Conservation (phyloP, 495 filamentous ascomycete genomes). For the Podospora tetraspora region DNA sequence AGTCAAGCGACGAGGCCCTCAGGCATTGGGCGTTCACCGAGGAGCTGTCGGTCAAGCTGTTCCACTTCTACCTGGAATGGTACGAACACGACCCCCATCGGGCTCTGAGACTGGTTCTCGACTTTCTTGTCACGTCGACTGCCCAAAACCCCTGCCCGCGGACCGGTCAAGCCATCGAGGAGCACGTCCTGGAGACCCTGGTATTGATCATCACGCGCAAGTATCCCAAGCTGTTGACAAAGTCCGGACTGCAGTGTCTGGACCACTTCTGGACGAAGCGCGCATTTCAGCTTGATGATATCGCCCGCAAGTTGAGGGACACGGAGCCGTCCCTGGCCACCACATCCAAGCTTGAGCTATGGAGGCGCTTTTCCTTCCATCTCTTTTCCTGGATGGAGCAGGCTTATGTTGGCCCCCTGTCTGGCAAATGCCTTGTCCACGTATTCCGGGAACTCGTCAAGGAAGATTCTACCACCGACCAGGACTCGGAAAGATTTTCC, state of each 20-base stretch:
- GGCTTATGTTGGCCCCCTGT: slow-evolving; percentile 57
- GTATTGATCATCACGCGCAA: slow-evolving; percentile 47
- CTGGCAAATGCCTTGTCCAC: slow-evolving; percentile 58
- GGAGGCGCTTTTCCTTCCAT: slow-evolving; percentile 42
- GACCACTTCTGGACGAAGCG: slow-evolving; percentile 55
- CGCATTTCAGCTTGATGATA: slow-evolving; percentile 38
- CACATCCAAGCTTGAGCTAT: slow-evolving; percentile 23
- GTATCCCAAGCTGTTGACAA: slow-evolving; percentile 51
- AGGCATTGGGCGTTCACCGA: slow-evolving; percentile 45
- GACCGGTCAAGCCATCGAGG: slow-evolving; percentile 32
- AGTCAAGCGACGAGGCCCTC: slow-evolving; percentile 37
- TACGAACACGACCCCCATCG: slow-evolving; percentile 70
- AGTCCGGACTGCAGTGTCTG: slow-evolving; percentile 56
- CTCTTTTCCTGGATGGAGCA: slow-evolving; percentile 58
- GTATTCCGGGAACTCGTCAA: slow-evolving; percentile 43
- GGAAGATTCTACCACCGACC: slow-evolving; percentile 28
- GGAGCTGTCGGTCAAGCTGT: slow-evolving; percentile 51
- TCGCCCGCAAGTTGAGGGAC: slow-evolving; percentile 33
- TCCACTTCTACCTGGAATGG: slow-evolving; percentile 66
- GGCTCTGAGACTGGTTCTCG: slow-evolving; percentile 67
- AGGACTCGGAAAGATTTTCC: slow-evolving; percentile 24
- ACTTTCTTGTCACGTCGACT: slow-evolving; percentile 51
- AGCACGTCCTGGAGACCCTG: slow-evolving; percentile 37
- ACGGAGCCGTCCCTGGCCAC: slow-evolving; percentile 24
- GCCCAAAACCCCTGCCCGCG: slow-evolving; percentile 42